Percentiles rank a stretch among this genome's conserved stretches.
These are phyloP conservation scores for Aspergillus viridinutans DNA, from an alignment of 2,329 filamentous ascomycete genomes.

Conservation along the genomic window DNA sequence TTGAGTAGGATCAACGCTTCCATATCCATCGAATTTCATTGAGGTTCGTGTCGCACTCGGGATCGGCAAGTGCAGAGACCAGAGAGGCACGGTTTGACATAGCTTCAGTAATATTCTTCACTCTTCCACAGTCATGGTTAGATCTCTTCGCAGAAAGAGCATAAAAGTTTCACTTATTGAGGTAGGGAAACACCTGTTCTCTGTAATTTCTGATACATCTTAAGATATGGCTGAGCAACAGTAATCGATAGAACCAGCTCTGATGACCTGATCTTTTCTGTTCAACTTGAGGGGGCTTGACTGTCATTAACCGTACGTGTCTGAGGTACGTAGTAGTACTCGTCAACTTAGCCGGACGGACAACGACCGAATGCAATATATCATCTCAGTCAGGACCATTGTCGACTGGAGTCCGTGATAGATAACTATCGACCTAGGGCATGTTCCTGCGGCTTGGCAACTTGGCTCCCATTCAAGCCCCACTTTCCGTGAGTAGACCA, in stretches of 20 bases:
- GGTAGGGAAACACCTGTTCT: not conserved
- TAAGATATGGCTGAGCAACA: not conserved
- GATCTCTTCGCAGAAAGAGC: not conserved
- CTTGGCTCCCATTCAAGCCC: constrained; percentile 7
- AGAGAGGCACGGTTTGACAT: not conserved
- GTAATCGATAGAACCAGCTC: not conserved
- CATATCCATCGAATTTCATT: not conserved
- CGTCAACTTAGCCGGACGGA: not conserved
- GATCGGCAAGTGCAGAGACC: not conserved
- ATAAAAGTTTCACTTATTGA: not conserved
- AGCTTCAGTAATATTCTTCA: not conserved
- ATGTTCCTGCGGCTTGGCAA: not conserved
- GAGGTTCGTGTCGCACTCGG: not conserved
- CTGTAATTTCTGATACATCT: not conserved
- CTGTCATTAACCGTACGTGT: not conserved
- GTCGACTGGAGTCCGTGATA: not conserved
- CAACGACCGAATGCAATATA: not conserved
- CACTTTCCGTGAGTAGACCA: constrained; percentile 2
- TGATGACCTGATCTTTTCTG: not conserved
- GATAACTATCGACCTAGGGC: not conserved
- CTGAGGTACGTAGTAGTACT: not conserved
- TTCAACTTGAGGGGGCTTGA: not conserved
- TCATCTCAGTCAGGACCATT: not conserved
- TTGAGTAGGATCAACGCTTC: not conserved
- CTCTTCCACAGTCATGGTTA: no score